phyloP scores from a whole-genome alignment of 1,139 yeast species.

The Blastobotrys indianensis region DNA sequence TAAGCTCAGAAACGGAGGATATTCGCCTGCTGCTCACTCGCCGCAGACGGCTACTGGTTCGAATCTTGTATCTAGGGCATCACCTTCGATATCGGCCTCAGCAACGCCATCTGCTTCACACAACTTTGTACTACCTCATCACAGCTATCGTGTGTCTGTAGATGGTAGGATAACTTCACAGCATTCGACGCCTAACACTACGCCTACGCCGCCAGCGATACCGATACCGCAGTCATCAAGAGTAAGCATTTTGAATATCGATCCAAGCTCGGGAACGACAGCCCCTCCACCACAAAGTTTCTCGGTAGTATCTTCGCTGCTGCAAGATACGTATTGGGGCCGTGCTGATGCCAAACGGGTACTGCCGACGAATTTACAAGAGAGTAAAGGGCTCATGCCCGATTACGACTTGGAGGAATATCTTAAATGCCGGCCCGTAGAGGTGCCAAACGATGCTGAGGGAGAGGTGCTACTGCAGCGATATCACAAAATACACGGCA shows the following conservation, averaged over 20 bases:
- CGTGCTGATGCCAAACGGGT: slow-evolving; percentile 10
- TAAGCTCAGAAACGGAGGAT: slow-evolving; percentile 9
- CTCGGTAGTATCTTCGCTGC: slow-evolving; percentile 27
- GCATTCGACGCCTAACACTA: neutral
- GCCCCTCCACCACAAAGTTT: slow-evolving; percentile 26
- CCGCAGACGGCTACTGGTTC: no score
- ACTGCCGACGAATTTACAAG: slow-evolving; percentile 7
- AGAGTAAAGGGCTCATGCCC: slow-evolving; percentile 22
- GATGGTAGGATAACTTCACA: no score
- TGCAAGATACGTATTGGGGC: slow-evolving; percentile 28
- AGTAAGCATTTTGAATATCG: slow-evolving; percentile 20
- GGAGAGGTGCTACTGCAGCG: slow-evolving; percentile 19
- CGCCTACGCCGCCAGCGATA: neutral
- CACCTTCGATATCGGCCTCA: no score
- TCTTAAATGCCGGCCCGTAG: slow-evolving; percentile 19
- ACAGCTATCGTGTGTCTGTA: no score
- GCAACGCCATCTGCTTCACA: no score
- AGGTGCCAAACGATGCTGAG: slow-evolving; percentile 18
- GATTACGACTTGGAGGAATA: slow-evolving; percentile 26
- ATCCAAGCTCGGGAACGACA: slow-evolving; percentile 18
- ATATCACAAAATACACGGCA: slow-evolving; percentile 19
- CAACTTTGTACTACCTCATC: no score
- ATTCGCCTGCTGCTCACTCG: no score
- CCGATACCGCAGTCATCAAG: neutral
- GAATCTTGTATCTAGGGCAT: no score